Percentiles rank a stretch among this genome's conserved stretches.
phyloP scores from a whole-genome alignment of 2,329 filamentous ascomycete genomes.

The Drechmeria coniospora region DNA sequence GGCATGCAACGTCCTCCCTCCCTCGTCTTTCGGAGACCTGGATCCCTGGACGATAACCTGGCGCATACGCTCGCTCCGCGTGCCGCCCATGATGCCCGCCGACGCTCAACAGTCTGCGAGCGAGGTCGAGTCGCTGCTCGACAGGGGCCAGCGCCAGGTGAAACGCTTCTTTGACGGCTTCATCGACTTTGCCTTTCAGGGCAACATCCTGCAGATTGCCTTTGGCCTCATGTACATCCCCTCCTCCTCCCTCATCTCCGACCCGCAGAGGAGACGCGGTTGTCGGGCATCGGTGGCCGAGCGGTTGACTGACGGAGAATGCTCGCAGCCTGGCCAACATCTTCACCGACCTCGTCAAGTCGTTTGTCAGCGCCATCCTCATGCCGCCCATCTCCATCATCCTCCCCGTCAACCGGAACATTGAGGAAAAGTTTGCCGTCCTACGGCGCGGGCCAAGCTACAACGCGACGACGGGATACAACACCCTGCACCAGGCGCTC shows the following conservation, averaged over 20 bases:
- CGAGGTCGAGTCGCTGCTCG: slow-evolving; percentile 25
- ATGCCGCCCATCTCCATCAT: slow-evolving; percentile 55
- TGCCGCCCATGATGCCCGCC: slow-evolving; percentile 2
- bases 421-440: slow-evolving; percentile 61
- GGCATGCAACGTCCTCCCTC: background rate
- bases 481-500: slow-evolving; percentile 52
- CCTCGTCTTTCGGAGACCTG: too few relatives aligned
- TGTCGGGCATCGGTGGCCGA: too few relatives aligned
- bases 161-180: slow-evolving; percentile 46
- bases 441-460: slow-evolving; percentile 42
- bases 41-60: background rate
- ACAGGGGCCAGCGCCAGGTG: slow-evolving; percentile 29
- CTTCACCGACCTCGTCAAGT: slow-evolving; percentile 57
- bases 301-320: slow-evolving; percentile 2
- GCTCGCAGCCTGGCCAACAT: slow-evolving; percentile 45
- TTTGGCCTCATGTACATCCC: slow-evolving; percentile 53
- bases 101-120: slow-evolving; percentile 4
- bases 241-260: slow-evolving; percentile 1
- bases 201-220: slow-evolving; percentile 62
- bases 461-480: slow-evolving; percentile 41
- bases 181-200: slow-evolving; percentile 56
- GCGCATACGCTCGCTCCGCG: background rate
- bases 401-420: slow-evolving; percentile 53
- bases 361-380: slow-evolving; percentile 55
- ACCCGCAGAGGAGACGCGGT: too few relatives aligned